phyloP scores from a whole-genome alignment of 495 filamentous ascomycete species.

The Penicillium soppii region DNA sequence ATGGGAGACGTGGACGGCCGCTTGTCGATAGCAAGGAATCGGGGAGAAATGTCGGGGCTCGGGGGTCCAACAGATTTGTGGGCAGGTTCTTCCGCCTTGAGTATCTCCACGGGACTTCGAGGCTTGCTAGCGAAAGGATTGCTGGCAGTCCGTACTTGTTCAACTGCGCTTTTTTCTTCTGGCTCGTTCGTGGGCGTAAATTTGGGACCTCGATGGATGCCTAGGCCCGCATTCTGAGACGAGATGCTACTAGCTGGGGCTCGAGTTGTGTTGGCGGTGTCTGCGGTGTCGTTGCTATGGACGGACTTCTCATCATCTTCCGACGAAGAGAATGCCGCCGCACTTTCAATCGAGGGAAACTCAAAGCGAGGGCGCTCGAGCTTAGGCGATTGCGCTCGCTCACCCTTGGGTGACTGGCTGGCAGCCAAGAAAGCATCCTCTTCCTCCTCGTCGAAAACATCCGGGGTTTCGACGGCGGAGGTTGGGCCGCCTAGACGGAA shows the following conservation, averaged over 20 bases:
- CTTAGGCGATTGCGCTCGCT: not conserved
- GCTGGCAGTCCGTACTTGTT: constrained; percentile 14
- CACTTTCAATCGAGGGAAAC: not conserved
- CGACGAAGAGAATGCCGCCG: constrained; percentile 4
- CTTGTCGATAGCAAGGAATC: constrained; percentile 43
- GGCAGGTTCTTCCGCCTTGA: constrained; percentile 33
- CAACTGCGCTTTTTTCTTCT: constrained; percentile 2
- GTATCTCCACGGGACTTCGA: constrained; percentile 27
- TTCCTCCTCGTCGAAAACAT: constrained; percentile 96
- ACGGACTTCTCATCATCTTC: constrained; percentile 34
- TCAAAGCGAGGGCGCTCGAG: constrained; percentile 9
- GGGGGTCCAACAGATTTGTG: constrained; percentile 23
- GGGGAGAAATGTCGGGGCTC: constrained; percentile 45
- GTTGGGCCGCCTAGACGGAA: constrained; percentile 65
- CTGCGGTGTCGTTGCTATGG: constrained; percentile 38
- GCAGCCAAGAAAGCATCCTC: constrained; percentile 65
- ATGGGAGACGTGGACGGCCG: constrained; percentile 52
- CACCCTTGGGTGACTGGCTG: constrained; percentile 28
- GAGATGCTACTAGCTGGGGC: constrained; percentile 30
- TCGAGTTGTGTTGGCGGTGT: constrained; percentile 37
- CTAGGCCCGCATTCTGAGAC: constrained; percentile 38
- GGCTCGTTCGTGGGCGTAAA: not conserved
- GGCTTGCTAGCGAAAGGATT: constrained; percentile 24
- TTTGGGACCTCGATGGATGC: constrained; percentile 44
- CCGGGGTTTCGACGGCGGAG: constrained; percentile 67